Evolutionary conservation across 805 yeast species (phyloP).

Genomic region (Ogataea glucozyma): DNA sequence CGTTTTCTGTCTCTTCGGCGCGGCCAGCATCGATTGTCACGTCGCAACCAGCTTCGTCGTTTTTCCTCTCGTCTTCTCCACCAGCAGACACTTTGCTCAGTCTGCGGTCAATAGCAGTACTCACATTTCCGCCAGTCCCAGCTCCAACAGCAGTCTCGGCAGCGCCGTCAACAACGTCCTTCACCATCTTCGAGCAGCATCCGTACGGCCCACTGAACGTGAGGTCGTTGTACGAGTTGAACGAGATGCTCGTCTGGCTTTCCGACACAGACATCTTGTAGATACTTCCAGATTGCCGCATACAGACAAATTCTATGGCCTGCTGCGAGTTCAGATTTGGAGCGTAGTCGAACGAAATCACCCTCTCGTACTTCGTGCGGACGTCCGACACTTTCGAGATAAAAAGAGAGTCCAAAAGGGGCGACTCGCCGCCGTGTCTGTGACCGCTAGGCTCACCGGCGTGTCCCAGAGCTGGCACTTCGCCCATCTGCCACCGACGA

Average conservation of each 20-base stretch:
- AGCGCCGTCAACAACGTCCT: constrained; percentile 28
- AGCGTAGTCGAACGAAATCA: constrained; percentile 83
- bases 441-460: no score
- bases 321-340: constrained; percentile 50
- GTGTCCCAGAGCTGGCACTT: constrained; percentile 42
- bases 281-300: constrained; percentile 88
- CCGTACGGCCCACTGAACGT: constrained; percentile 62
- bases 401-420: constrained; percentile 66
- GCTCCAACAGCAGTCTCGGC: neutral
- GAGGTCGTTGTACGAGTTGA: constrained; percentile 70
- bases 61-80: neutral
- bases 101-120: neutral
- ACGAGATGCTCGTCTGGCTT: constrained; percentile 59
- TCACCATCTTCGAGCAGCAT: constrained; percentile 45
- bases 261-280: constrained; percentile 76
- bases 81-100: neutral
- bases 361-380: constrained; percentile 75
- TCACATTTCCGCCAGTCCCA: neutral
- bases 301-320: constrained; percentile 71
- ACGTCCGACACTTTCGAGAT: constrained; percentile 76
- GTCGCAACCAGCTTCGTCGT: neutral
- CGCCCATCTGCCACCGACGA: constrained; percentile 78
- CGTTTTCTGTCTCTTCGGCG: constrained; percentile 1
- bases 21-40: neutral
- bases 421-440: no score